Base-by-base conservation (phyloP, 2,329 filamentous ascomycete species). In the Fusarium goolgardi region DNA sequence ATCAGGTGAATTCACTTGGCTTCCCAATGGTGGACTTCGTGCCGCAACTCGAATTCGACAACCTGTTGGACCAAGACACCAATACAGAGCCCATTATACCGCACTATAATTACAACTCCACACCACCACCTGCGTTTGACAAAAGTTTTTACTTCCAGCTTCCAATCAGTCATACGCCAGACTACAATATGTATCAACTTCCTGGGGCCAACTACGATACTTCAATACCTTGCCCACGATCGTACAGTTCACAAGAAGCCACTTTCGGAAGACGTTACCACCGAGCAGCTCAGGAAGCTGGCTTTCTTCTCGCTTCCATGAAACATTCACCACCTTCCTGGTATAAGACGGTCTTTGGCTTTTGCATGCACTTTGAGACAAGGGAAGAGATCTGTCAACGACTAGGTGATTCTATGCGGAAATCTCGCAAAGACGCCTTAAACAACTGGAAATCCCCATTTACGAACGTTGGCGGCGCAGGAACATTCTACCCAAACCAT, bases 371-470 rank as follows among this genome's bases (percentile, higher is more conserved):
- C 18, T 61, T 61, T 1, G 58, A 61, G 6, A 61, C 58, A 0
- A 15, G 45, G 8, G 58, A 61, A 1, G 58, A 61, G 16, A 61
- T 61, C 9, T 29, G 18, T 4, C 21, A 32, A 10, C 58, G 58
- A 0, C 6, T 61, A 6, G 45, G 37, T 0, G 45, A 60, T 5
- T 12, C 21, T 16, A 13, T 61, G 2, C 21, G 58, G 0, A 60
- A 44, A 18, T 23, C 44, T 3, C 47, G 15, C 1, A 39, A 60
- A 5, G 10, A 7, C 1, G 45, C 58, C 0, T 18, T 61, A 20
- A 61, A 61, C 35, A 61, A 60, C 34, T 61, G 58, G 58, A 45
- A 10, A 12, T 53, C 29, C 16, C 55, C 58, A 0, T 60, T 61
- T 11, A 61, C 45, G 3, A 61, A 61, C 8, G 3, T 44, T 5